Evolutionary conservation across 495 filamentous ascomycete genomes (phyloP).

Genomic region (Saxophila tyrrhenica): DNA sequence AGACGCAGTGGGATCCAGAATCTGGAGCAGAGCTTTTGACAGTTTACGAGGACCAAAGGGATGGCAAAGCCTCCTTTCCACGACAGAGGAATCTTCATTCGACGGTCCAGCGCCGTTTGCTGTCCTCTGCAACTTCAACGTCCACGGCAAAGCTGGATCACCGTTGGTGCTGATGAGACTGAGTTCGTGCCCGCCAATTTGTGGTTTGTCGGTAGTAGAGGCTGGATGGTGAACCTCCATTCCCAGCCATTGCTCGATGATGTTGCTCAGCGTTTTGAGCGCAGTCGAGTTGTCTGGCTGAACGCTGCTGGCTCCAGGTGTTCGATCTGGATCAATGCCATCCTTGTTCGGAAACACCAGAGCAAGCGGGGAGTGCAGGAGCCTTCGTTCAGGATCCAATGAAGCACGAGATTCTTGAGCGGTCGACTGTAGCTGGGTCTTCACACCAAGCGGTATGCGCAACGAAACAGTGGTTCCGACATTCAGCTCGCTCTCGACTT

Average conservation of each 20-base stretch:
- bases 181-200: too few relatives aligned
- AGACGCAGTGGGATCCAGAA: not conserved
- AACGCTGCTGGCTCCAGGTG: too few relatives aligned
- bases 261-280: too few relatives aligned
- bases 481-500: constrained; percentile 13
- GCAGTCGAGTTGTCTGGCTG: too few relatives aligned
- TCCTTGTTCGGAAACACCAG: too few relatives aligned
- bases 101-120: not conserved
- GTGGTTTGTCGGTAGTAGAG: too few relatives aligned
- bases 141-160: not conserved
- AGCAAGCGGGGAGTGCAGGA: too few relatives aligned
- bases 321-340: too few relatives aligned
- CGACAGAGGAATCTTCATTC: not conserved
- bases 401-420: too few relatives aligned
- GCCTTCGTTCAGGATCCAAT: too few relatives aligned
- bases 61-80: not conserved
- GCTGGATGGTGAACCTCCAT: too few relatives aligned
- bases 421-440: not conserved
- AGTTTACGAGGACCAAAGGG: not conserved
- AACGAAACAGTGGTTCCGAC: constrained; percentile 14
- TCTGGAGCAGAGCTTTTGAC: not conserved
- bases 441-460: not conserved
- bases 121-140: not conserved
- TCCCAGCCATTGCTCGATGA: too few relatives aligned
- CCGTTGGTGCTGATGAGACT: not conserved